Conservation (phyloP, 768 basidiomycete species). For the Mycena floridula region DNA sequence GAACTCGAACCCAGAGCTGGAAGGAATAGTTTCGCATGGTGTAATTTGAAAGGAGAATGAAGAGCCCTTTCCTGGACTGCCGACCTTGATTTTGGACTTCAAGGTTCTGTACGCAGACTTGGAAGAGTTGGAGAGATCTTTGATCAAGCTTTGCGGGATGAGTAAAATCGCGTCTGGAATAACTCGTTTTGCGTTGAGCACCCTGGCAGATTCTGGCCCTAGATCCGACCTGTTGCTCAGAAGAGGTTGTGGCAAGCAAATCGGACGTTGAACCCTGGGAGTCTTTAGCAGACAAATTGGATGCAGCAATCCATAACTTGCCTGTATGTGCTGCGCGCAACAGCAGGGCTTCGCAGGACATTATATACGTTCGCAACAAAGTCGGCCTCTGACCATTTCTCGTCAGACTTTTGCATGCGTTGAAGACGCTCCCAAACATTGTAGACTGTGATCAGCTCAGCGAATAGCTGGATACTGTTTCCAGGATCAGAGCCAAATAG, state of each 20-base stretch:
- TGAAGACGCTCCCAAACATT: conserved; percentile 38
- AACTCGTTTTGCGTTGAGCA: conserved; percentile 39
- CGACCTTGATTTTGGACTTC: conserved; percentile 29
- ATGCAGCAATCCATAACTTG: conserved; percentile 19
- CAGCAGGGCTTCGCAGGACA: conserved; percentile 39
- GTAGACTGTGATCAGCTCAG: conserved; percentile 35
- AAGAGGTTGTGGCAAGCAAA: conserved; percentile 42
- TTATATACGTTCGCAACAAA: conserved; percentile 41
- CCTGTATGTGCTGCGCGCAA: conserved; percentile 36
- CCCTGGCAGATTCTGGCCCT: conserved; percentile 24
- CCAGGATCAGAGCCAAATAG: conserved; percentile 30
- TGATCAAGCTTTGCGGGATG: conserved; percentile 31
- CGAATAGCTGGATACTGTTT: conserved; percentile 18
- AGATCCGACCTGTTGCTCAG: conserved; percentile 14
- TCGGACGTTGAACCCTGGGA: conserved; percentile 39
- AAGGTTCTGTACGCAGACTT: conserved; percentile 44
- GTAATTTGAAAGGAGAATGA: conserved; percentile 50
- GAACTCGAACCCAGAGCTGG: conserved; percentile 44
- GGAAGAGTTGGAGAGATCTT: conserved; percentile 34
- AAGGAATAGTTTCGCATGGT: conserved; percentile 40
- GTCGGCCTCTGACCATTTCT: conserved; percentile 50
- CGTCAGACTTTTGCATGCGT: conserved; percentile 34
- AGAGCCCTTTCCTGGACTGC: conserved; percentile 31
- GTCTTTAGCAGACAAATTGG: conserved; percentile 1
- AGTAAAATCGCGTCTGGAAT: conserved; percentile 47